Base-by-base conservation (phyloP, 768 basidiomycete species). In the Tylopilus sp. region DNA sequence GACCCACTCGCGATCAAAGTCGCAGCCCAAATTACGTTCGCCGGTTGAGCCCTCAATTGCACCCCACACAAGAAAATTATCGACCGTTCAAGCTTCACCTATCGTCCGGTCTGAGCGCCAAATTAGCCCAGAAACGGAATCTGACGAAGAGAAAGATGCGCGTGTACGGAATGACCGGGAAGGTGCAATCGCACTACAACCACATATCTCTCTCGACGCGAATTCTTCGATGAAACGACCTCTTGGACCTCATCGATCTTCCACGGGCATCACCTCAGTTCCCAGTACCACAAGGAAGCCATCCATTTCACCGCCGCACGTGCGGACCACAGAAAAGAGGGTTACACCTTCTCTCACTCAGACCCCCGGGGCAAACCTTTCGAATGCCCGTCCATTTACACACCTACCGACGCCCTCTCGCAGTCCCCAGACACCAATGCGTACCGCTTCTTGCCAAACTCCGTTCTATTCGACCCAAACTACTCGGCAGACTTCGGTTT, bases 21-120 rank as follows among this genome's bases (percentile, higher is more conserved):
- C 73, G 3, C 73, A 74, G 47, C 70, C 73, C 3, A 73, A 65
- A 57, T 50, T 71, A 22, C 55, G 49, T 3, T 18, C 48, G n/a
- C 50, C 58, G 4, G 33, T 50, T 22, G 55, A 36, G 26, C 38
- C 50, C 10, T 38, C 52, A 11, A 41, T 51, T 17, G 49, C n/a
- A 0, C 39, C 36, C 31, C 58, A 43, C 35, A 56, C 57, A 11
- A 59, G 68, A 56, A 60, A 63, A 40, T 36, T 70, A 28, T 68
- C 66, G 0, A 70, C 59, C 3, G 66, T 68, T 20, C 66, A 68
- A 35, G 66, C 53, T 25, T 68, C 68, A 13, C 68, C 66, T 9
- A 21, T 64, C 6, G 54, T 64, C 9, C 59, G 52, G 31, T 17
- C 54, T 22, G 40, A 30, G 21, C 52, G 33, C 9, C 58, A 52